phyloP scores from a whole-genome alignment of 768 basidiomycete genomes.

The Cantharellus cinnabarinus region DNA sequence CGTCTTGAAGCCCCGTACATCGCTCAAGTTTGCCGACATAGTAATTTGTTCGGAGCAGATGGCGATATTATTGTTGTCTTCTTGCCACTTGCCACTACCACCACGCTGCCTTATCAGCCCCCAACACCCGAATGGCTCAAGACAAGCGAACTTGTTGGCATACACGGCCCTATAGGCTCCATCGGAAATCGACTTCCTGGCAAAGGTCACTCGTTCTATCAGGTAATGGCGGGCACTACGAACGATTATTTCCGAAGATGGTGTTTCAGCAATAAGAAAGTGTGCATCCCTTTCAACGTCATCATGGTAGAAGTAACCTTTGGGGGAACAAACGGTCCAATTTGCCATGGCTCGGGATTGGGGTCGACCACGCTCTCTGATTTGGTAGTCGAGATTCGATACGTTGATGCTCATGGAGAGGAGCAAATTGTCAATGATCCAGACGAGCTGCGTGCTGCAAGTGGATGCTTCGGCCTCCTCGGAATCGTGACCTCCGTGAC shows the following conservation, averaged over 20 bases:
- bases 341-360: slow-evolving; percentile 15
- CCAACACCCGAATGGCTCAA: neutral
- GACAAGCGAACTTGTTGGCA: neutral
- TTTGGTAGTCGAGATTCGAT: slow-evolving; percentile 12
- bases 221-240: slow-evolving; percentile 11
- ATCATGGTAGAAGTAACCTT: slow-evolving; percentile 17
- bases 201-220: neutral
- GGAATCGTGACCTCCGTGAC: slow-evolving; percentile 15
- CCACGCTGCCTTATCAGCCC: neutral
- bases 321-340: slow-evolving; percentile 14
- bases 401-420: slow-evolving; percentile 14
- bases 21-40: neutral
- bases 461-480: slow-evolving; percentile 15
- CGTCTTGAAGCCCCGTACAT: neutral
- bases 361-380: slow-evolving; percentile 13
- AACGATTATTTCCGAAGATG: slow-evolving; percentile 16
- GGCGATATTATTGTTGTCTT: neutral
- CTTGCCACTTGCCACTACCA: neutral
- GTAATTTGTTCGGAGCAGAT: neutral
- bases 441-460: slow-evolving; percentile 13
- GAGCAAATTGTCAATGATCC: slow-evolving; percentile 10
- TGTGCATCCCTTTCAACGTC: slow-evolving; percentile 13
- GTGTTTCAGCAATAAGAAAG: slow-evolving; percentile 10
- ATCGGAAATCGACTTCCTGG: neutral
- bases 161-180: neutral